A percentile compares a stretch with the other conserved stretches of the same genome.
These are phyloP conservation scores for Blastomyces emzantsi DNA, from an alignment of 2,329 filamentous ascomycete species.

Conservation along the genomic window DNA sequence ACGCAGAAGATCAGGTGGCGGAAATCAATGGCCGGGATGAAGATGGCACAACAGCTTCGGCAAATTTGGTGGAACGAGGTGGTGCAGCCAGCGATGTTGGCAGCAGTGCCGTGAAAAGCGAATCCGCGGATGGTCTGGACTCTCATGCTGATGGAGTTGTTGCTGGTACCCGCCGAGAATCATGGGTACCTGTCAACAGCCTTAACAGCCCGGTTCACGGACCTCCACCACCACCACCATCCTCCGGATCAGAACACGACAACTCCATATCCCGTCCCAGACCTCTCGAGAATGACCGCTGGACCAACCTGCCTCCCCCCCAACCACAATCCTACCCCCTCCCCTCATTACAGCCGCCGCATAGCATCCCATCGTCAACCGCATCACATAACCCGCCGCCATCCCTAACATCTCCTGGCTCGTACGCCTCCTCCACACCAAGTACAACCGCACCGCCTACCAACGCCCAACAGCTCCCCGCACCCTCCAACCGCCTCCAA, in stretches of 20 bases:
- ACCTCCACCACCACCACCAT: neutral
- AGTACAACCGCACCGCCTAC: slow-evolving; percentile 21
- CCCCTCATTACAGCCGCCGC: slow-evolving; percentile 27
- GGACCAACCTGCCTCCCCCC: slow-evolving; percentile 10
- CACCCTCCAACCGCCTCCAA: slow-evolving; percentile 29
- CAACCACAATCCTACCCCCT: slow-evolving; percentile 18
- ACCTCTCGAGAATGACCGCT: slow-evolving; percentile 13
- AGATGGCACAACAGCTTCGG: slow-evolving; percentile 21
- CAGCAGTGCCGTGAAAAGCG: slow-evolving; percentile 36
- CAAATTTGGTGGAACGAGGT: slow-evolving; percentile 24
- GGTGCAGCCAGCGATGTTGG: slow-evolving; percentile 31
- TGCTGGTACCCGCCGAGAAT: slow-evolving; percentile 30
- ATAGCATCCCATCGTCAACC: slow-evolving; percentile 19
- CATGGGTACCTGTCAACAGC: slow-evolving; percentile 35
- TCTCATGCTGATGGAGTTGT: slow-evolving; percentile 24
- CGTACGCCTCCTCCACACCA: slow-evolving; percentile 18
- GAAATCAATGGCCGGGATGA: slow-evolving; percentile 28
- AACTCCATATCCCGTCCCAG: slow-evolving; percentile 3
- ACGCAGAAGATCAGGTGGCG: slow-evolving; percentile 31
- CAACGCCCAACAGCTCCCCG: slow-evolving; percentile 17
- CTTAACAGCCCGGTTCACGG: slow-evolving; percentile 19
- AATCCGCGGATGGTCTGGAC: slow-evolving; percentile 28
- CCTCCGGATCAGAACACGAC: slow-evolving; percentile 6
- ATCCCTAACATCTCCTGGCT: slow-evolving; percentile 24
- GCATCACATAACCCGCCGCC: slow-evolving; percentile 23